phyloP scores from a whole-genome alignment of 2,329 filamentous ascomycete species.

The Fusarium sp. region DNA sequence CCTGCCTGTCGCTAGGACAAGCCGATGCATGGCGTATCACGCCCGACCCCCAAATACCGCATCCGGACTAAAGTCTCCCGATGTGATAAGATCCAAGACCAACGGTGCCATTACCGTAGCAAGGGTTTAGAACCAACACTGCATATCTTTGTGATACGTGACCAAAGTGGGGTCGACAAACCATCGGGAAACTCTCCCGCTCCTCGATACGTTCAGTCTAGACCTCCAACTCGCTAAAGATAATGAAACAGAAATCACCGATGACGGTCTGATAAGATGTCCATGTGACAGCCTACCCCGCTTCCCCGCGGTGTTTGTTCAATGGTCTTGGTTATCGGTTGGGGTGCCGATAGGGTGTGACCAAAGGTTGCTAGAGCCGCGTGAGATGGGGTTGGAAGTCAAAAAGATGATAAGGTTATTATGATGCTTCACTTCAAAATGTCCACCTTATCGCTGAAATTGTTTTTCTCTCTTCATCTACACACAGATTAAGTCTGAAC shows the following conservation, averaged over 20 bases:
- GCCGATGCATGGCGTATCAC: slow-evolving; percentile 14
- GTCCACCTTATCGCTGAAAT: neutral
- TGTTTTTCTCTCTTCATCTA: neutral
- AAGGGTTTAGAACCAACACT: neutral
- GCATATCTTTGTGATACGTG: neutral
- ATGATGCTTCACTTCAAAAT: slow-evolving; percentile 14
- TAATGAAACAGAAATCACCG: neutral
- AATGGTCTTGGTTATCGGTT: slow-evolving; percentile 13
- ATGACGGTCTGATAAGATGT: slow-evolving; percentile 19
- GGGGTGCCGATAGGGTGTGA: slow-evolving; percentile 24
- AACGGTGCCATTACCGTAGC: slow-evolving; percentile 34
- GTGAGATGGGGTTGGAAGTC: slow-evolving; percentile 4
- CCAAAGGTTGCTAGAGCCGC: neutral
- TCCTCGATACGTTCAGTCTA: slow-evolving; percentile 8
- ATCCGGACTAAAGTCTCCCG: neutral
- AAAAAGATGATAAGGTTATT: slow-evolving; percentile 25
- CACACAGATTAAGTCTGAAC: no score
- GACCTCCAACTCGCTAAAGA: slow-evolving; percentile 6
- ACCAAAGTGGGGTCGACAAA: slow-evolving; percentile 19
- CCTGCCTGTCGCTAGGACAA: slow-evolving; percentile 4
- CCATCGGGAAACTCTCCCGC: slow-evolving; percentile 34
- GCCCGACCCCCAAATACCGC: neutral
- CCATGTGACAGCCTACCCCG: slow-evolving; percentile 38
- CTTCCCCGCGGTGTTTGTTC: slow-evolving; percentile 30
- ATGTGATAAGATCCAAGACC: slow-evolving; percentile 6